phyloP scores from a whole-genome alignment of 495 filamentous ascomycete species.

The Tuber umbilicatum region DNA sequence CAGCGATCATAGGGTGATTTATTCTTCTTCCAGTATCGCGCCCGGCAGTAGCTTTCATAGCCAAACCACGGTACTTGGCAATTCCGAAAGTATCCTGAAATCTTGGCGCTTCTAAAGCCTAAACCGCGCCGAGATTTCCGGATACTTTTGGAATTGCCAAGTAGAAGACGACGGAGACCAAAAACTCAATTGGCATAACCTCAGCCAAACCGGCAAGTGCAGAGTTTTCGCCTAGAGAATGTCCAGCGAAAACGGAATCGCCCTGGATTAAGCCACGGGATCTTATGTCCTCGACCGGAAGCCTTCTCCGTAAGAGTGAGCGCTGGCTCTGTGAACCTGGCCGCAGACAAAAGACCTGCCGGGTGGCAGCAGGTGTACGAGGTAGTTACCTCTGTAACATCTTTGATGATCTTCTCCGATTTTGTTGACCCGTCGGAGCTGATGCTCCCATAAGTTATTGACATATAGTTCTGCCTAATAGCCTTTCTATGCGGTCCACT shows the following conservation, averaged over 20 bases:
- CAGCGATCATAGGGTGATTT: slow-evolving; percentile 97
- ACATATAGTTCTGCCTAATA: slow-evolving; percentile 51
- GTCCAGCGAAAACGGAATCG: slow-evolving; percentile 93
- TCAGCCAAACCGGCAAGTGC: slow-evolving; percentile 93
- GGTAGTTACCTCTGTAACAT: slow-evolving; percentile 79
- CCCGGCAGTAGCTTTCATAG: slow-evolving; percentile 98
- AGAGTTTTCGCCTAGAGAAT: slow-evolving; percentile 97
- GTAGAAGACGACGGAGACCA: slow-evolving; percentile 99
- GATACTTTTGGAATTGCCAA: no score
- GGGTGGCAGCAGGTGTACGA: slow-evolving; percentile 97
- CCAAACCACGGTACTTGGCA: slow-evolving; percentile 90
- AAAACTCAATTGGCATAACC: slow-evolving; percentile 96
- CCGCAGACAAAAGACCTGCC: slow-evolving; percentile 88
- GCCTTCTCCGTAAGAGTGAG: slow-evolving; percentile 99
- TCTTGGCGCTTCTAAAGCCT: no score
- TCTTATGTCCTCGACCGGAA: slow-evolving; percentile 86
- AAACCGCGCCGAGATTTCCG: no score
- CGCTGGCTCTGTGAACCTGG: slow-evolving; percentile 96
- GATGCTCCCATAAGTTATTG: slow-evolving; percentile 98
- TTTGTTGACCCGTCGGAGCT: slow-evolving; percentile 83
- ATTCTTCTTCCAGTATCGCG: slow-evolving; percentile 86
- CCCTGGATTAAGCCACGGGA: slow-evolving; percentile 91
- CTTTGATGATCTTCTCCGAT: slow-evolving; percentile 93
- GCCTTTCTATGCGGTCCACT: slow-evolving; percentile 53
- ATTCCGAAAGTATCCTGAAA: no score